Conservation (phyloP, 768 basidiomycete genomes). For the Lentinula boryana region DNA sequence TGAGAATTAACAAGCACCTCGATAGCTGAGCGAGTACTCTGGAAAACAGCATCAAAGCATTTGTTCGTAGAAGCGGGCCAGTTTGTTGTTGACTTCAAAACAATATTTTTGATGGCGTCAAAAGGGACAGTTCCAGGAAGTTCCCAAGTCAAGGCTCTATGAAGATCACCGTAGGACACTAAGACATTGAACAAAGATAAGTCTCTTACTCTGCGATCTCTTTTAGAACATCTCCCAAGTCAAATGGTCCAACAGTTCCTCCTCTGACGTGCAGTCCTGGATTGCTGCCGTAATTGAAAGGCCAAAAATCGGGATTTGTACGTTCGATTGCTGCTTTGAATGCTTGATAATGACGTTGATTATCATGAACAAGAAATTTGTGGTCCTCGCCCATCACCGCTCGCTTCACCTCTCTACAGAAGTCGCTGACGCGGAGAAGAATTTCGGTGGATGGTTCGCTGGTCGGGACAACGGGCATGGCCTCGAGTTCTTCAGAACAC, state of each 20-base stretch:
- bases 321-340: constrained; percentile 25
- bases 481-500: constrained; percentile 24
- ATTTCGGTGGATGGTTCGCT: constrained; percentile 41
- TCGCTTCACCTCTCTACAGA: constrained; percentile 30
- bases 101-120: constrained; percentile 23
- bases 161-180: background rate
- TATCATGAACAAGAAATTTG: constrained; percentile 23
- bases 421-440: constrained; percentile 33
- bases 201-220: constrained; percentile 26
- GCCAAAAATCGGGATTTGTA: constrained; percentile 29
- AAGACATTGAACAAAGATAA: background rate
- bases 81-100: constrained; percentile 18
- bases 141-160: constrained; percentile 31
- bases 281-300: constrained; percentile 12
- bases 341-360: constrained; percentile 18
- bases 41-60: constrained; percentile 25
- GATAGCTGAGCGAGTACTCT: constrained; percentile 9
- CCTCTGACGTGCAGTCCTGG: background rate
- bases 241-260: background rate
- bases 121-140: constrained; percentile 29
- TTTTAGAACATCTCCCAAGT: constrained; percentile 22
- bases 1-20: constrained; percentile 15
- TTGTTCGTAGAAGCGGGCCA: constrained; percentile 22
- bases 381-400: constrained; percentile 20
- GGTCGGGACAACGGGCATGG: constrained; percentile 33